phyloP scores from a whole-genome alignment of 2,329 filamentous ascomycete species.

The Fusarium lateritium region DNA sequence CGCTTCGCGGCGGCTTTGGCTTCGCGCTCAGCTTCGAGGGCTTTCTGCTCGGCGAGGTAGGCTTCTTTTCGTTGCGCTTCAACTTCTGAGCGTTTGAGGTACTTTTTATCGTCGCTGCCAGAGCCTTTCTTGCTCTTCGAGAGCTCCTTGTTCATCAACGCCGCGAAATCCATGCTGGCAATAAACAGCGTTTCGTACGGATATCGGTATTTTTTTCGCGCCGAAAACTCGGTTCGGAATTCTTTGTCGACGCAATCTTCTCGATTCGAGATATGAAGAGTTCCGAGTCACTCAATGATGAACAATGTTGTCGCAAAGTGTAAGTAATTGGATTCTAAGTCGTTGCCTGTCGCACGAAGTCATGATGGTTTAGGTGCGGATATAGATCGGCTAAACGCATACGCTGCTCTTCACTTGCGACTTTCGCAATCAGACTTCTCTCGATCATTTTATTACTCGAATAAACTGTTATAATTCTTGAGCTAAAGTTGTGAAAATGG shows the following conservation, averaged over 20 bases:
- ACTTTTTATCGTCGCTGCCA: slow-evolving; percentile 74
- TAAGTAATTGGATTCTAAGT: slow-evolving; percentile 7
- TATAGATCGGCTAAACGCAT: slow-evolving; percentile 45
- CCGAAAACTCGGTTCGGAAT: not conserved
- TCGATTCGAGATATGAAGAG: not conserved
- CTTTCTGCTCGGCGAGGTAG: slow-evolving; percentile 86
- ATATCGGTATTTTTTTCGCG: not conserved
- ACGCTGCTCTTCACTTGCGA: slow-evolving; percentile 5
- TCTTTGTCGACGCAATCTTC: not conserved
- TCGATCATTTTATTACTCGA: not conserved
- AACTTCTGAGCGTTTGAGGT: slow-evolving; percentile 85
- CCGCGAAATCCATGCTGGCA: slow-evolving; percentile 89
- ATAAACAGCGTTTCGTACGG: not conserved
- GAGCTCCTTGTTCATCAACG: slow-evolving; percentile 94
- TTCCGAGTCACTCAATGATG: not conserved
- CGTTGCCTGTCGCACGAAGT: slow-evolving; percentile 2
- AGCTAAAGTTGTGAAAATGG: slow-evolving; percentile 17
- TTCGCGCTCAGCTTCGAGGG: slow-evolving; percentile 78
- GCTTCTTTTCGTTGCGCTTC: slow-evolving; percentile 85
- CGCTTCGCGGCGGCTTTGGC: slow-evolving; percentile 83
- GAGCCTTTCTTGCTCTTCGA: slow-evolving; percentile 78
- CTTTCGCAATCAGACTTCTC: slow-evolving; percentile 1
- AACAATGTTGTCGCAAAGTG: slow-evolving; percentile 29
- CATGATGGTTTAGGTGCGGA: slow-evolving; percentile 43
- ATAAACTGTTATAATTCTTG: not conserved